Conservation (phyloP, 75 land plant species). For the Pinus albicaulis region DNA sequence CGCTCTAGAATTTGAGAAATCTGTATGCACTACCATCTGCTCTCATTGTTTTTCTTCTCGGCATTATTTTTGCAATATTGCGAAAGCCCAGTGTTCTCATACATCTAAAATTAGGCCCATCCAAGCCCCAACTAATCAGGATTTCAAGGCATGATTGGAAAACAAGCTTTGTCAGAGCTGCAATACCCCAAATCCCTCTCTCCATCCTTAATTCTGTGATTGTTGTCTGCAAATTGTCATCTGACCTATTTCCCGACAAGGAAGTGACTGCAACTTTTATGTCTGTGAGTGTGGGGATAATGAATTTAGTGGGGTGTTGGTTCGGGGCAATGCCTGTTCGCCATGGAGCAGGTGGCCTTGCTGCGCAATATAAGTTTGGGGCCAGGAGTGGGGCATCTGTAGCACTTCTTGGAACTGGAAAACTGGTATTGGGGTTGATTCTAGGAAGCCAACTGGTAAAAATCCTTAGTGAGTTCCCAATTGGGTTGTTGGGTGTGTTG, state of each 20-base stretch:
- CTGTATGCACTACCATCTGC: slow-evolving; percentile 62
- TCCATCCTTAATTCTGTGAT: slow-evolving; percentile 88
- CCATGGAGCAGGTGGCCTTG: slow-evolving; percentile 90
- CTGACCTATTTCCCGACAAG: slow-evolving; percentile 72
- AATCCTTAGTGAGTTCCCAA: slow-evolving; percentile 56
- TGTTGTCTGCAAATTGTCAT: slow-evolving; percentile 81
- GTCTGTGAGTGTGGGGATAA: slow-evolving; percentile 66
- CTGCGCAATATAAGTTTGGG: slow-evolving; percentile 90
- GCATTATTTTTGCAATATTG: slow-evolving; percentile 53
- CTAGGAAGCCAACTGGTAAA: slow-evolving; percentile 59
- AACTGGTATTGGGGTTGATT: slow-evolving; percentile 57
- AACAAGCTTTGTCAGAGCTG: slow-evolving; percentile 71
- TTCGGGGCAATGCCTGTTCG: slow-evolving; percentile 87
- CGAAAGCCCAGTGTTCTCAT: slow-evolving; percentile 45
- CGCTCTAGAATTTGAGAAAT: slow-evolving; percentile 10
- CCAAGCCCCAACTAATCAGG: slow-evolving; percentile 23
- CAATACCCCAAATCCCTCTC: slow-evolving; percentile 90
- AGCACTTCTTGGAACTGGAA: slow-evolving; percentile 57
- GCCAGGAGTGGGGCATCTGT: slow-evolving; percentile 74
- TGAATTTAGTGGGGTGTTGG: slow-evolving; percentile 92
- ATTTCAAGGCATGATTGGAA: slow-evolving; percentile 61
- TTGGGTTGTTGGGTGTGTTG: slow-evolving; percentile 74
- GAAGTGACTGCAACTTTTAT: slow-evolving; percentile 56
- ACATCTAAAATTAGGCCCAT: slow-evolving; percentile 53
- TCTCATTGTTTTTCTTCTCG: slow-evolving; percentile 64